phyloP scores from a whole-genome alignment of 768 basidiomycete genomes.

The Sarcodon aspratus region DNA sequence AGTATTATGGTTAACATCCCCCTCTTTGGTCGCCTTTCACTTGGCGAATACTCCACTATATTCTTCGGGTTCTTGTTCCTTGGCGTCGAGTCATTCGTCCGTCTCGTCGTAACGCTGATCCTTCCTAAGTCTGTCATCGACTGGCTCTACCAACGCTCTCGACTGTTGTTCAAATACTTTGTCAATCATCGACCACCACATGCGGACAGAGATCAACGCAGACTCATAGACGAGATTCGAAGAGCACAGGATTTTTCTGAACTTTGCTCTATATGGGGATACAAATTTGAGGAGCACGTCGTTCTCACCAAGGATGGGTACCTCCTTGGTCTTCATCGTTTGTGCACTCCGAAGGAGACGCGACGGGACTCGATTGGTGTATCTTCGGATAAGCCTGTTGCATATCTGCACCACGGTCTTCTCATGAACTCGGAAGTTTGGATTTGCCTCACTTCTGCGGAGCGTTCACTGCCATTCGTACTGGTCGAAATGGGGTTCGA shows the following conservation, averaged over 20 bases:
- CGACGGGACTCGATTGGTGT: slow-evolving; percentile 32
- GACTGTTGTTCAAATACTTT: slow-evolving; percentile 48
- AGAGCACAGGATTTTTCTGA: slow-evolving; percentile 40
- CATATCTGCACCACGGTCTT: slow-evolving; percentile 78
- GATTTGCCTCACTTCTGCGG: slow-evolving; percentile 65
- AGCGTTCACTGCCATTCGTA: slow-evolving; percentile 64
- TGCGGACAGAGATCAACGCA: slow-evolving; percentile 19
- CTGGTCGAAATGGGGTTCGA: slow-evolving; percentile 76
- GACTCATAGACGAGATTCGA: slow-evolving; percentile 28
- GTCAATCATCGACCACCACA: slow-evolving; percentile 17
- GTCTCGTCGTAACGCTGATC: slow-evolving; percentile 2
- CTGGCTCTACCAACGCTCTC: slow-evolving; percentile 68
- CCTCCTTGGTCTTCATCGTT: slow-evolving; percentile 67
- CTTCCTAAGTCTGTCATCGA: slow-evolving; percentile 28
- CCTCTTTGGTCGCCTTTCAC: too few species aligned
- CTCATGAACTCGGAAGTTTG: slow-evolving; percentile 84
- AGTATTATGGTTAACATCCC: too few species aligned
- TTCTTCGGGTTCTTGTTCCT: too few species aligned
- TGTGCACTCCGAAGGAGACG: slow-evolving; percentile 13
- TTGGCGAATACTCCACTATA: too few species aligned
- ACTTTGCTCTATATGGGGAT: slow-evolving; percentile 59
- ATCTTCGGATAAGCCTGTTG: slow-evolving; percentile 66
- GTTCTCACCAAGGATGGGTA: slow-evolving; percentile 82
- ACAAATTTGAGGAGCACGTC: slow-evolving; percentile 71
- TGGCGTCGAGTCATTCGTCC: too few species aligned